These are phyloP conservation scores for Pleurotus citrinopileatus DNA, from an alignment of 768 basidiomycete genomes.

Conservation along the genomic window DNA sequence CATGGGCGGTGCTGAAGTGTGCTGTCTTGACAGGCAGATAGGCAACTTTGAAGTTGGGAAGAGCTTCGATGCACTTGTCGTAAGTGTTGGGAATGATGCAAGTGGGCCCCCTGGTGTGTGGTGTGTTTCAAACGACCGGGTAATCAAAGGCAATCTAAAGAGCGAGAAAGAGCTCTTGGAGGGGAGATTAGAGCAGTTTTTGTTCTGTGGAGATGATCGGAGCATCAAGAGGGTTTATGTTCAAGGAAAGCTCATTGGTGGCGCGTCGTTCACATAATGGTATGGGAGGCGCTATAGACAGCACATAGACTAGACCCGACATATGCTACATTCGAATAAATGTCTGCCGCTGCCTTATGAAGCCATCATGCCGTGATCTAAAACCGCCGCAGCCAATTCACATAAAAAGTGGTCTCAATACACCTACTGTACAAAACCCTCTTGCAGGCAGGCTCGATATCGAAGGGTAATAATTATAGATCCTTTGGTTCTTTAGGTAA, in stretches of 20 bases:
- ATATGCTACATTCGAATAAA: too few relatives aligned
- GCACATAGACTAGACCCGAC: too few relatives aligned
- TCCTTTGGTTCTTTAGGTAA: too few relatives aligned
- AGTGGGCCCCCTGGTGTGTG: constrained; percentile 55
- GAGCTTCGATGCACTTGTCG: constrained; percentile 85
- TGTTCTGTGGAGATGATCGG: constrained; percentile 85
- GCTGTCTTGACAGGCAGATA: constrained; percentile 59
- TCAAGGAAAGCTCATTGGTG: constrained; percentile 76
- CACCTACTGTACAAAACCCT: too few relatives aligned
- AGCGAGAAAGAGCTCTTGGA: constrained; percentile 38
- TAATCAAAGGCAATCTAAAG: constrained; percentile 16
- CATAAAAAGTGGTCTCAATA: too few relatives aligned
- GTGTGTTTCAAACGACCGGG: constrained; percentile 37
- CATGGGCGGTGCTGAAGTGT: constrained; percentile 85
- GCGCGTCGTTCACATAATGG: constrained; percentile 35
- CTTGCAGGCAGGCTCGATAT: too few relatives aligned
- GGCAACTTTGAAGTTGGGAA: constrained; percentile 83
- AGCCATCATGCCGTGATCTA: too few relatives aligned
- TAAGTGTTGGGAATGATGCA: constrained; percentile 51
- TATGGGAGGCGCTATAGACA: too few relatives aligned
- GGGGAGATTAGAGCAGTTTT: constrained; percentile 73
- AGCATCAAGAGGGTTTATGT: constrained; percentile 85
- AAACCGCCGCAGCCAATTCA: too few relatives aligned
- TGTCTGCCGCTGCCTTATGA: too few relatives aligned
- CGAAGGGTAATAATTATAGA: too few relatives aligned